Conservation (phyloP, 495 filamentous ascomycete genomes). For the Coniosporium apollinis region DNA sequence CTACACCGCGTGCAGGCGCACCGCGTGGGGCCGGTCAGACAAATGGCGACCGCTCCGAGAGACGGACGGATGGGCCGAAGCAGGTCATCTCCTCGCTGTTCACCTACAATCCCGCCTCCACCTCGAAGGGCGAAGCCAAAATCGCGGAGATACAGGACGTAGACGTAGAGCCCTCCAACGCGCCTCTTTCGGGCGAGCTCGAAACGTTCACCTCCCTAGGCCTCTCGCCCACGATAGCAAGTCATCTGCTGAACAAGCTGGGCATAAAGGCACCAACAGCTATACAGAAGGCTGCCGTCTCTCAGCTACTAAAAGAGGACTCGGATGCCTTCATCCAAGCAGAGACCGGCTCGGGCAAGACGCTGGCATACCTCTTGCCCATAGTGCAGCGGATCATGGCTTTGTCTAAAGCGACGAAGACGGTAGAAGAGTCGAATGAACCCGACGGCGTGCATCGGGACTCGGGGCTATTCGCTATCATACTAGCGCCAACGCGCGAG, state of each 20-base stretch:
- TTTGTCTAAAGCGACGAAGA: conserved; percentile 34
- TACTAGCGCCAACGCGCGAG: conserved; percentile 83
- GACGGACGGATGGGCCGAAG: conserved; percentile 5
- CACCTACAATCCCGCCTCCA: conserved; percentile 62
- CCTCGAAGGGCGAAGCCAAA: conserved; percentile 33
- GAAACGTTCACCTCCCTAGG: conserved; percentile 73
- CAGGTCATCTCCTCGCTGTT: conserved; percentile 81
- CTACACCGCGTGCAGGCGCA: conserved; percentile 1
- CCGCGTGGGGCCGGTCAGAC: neutral
- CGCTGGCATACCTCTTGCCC: conserved; percentile 79
- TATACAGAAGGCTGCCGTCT: conserved; percentile 78
- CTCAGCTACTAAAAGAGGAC: conserved; percentile 61
- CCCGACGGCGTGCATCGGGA: conserved; percentile 42
- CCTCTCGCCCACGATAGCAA: conserved; percentile 56
- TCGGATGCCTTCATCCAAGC: conserved; percentile 92
- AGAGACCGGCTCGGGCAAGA: conserved; percentile 94
- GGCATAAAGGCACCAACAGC: conserved; percentile 81
- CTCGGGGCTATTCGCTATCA: conserved; percentile 81
- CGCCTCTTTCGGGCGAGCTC: conserved; percentile 69
- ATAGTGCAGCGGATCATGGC: conserved; percentile 76
- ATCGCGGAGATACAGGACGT: conserved; percentile 20
- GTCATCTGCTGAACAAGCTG: conserved; percentile 71
- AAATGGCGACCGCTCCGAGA: conserved; percentile 1
- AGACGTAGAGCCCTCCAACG: conserved; percentile 55
- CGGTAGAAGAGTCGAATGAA: conserved; percentile 24